Evolutionary conservation across 768 basidiomycete species (phyloP).

Genomic region (Fomitopsis pulvina): DNA sequence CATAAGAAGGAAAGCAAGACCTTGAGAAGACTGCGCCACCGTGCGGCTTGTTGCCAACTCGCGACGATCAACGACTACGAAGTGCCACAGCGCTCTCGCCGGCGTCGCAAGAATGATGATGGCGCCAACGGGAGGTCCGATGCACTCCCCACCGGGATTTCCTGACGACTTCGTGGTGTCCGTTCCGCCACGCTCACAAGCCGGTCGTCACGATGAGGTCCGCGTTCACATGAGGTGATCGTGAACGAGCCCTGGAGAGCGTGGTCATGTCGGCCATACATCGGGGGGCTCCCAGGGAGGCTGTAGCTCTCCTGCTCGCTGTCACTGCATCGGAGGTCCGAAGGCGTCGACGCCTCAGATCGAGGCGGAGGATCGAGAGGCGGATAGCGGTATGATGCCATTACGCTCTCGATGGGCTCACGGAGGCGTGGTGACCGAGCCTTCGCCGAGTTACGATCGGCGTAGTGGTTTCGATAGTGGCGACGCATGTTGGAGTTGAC

Average conservation of each 20-base stretch:
- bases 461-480: constrained; percentile 62
- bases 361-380: background rate
- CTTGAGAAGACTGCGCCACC: no score
- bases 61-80: no score
- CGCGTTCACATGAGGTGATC: no score
- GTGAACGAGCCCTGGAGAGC: background rate
- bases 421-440: background rate
- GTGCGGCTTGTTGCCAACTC: no score
- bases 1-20: no score
- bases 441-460: background rate
- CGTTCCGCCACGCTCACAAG: background rate
- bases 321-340: background rate
- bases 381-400: background rate
- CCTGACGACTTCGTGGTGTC: background rate
- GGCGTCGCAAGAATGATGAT: no score
- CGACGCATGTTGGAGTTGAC: constrained; percentile 84
- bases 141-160: no score
- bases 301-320: background rate
- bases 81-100: no score
- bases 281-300: background rate
- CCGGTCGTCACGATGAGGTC: no score
- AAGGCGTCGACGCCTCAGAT: background rate
- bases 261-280: background rate
- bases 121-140: no score
- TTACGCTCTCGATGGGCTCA: background rate